These are phyloP conservation scores for Kwoniella mangroviensis DNA, from an alignment of 768 basidiomycete species.

Conservation along the genomic window DNA sequence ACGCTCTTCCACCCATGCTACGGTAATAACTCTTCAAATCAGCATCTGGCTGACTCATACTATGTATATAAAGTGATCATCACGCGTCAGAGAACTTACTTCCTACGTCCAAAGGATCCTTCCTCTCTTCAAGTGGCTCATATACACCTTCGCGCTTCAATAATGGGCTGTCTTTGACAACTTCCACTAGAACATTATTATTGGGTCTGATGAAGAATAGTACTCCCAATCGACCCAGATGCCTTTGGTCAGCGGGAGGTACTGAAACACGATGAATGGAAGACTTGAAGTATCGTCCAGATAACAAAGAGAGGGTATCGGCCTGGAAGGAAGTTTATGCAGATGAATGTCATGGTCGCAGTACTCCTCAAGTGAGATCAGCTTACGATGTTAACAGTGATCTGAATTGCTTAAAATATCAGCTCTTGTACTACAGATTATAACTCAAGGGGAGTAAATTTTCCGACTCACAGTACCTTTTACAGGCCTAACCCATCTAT, in stretches of 20 bases:
- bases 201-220: constrained; percentile 23
- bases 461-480: constrained; percentile 21
- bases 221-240: constrained; percentile 11
- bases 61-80: no score
- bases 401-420: background rate
- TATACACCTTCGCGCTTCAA: constrained; percentile 12
- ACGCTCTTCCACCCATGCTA: constrained; percentile 4
- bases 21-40: background rate
- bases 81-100: background rate
- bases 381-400: constrained; percentile 10
- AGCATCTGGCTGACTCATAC: background rate
- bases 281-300: constrained; percentile 16
- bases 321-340: background rate
- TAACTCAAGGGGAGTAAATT: no score
- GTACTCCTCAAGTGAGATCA: background rate
- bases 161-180: constrained; percentile 18
- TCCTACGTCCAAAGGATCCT: background rate
- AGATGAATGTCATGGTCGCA: background rate
- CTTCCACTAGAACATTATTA: constrained; percentile 13
- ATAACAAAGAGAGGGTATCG: constrained; percentile 14
- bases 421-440: no score
- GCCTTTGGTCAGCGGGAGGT: constrained; percentile 11
- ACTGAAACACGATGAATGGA: constrained; percentile 15
- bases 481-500: constrained; percentile 32
- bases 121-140: constrained; percentile 9